These are phyloP conservation scores for Hypoxylon rubiginosum DNA, from an alignment of 2,329 filamentous ascomycete species.

Conservation along the genomic window DNA sequence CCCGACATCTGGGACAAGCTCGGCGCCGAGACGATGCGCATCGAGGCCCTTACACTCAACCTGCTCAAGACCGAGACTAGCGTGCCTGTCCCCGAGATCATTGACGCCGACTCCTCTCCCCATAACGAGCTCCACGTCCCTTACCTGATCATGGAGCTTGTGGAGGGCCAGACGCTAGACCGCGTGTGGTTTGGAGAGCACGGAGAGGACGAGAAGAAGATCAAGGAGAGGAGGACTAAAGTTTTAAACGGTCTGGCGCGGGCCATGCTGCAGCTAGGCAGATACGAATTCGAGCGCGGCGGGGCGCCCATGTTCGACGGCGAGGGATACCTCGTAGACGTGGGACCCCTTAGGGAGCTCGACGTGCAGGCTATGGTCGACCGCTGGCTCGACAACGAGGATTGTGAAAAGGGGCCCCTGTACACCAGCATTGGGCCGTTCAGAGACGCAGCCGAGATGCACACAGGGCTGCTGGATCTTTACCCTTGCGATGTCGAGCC, in stretches of 20 bases:
- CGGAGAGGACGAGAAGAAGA: constrained; percentile 1
- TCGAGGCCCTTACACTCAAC: constrained; percentile 43
- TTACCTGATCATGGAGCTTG: constrained; percentile 39
- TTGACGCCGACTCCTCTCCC: constrained; percentile 40
- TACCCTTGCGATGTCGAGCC: constrained; percentile 32
- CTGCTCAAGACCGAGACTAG: constrained; percentile 37
- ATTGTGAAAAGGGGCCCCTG: constrained; percentile 31
- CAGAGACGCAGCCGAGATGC: constrained; percentile 27
- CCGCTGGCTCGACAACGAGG: constrained; percentile 41
- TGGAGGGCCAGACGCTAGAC: constrained; percentile 41
- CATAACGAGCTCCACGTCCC: constrained; percentile 39
- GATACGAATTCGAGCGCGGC: constrained; percentile 40
- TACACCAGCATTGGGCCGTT: constrained; percentile 39
- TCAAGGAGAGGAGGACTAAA: constrained; percentile 20
- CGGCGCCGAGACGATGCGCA: constrained; percentile 37
- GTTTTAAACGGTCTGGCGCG: constrained; percentile 40
- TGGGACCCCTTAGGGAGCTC: constrained; percentile 35
- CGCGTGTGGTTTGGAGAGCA: constrained; percentile 44
- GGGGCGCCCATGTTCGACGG: constrained; percentile 42
- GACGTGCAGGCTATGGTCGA: constrained; percentile 45
- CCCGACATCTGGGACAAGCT: constrained; percentile 40
- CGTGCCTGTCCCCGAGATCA: constrained; percentile 43
- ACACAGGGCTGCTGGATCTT: constrained; percentile 39
- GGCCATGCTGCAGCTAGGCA: constrained; percentile 42
- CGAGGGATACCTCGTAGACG: constrained; percentile 18